Percentiles rank a stretch among this genome's conserved stretches.
phyloP scores from a whole-genome alignment of 2,329 filamentous ascomycete species.

The Microcyclosporella mali region DNA sequence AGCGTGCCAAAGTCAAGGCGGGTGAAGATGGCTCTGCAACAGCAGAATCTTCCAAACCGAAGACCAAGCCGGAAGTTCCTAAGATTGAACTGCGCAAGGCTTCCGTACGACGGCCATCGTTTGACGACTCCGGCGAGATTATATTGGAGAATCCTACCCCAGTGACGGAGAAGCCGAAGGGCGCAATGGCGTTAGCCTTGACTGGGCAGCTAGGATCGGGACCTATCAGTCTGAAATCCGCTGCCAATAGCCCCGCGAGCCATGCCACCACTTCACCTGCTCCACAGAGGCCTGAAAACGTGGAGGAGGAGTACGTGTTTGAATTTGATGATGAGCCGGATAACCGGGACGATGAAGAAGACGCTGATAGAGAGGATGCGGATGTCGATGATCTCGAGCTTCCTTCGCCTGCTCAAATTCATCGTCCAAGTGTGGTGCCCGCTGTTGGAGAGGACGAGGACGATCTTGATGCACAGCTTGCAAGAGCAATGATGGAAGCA shows the following conservation, averaged over 20 bases:
- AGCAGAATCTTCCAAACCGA: slow-evolving; percentile 6
- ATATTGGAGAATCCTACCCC: slow-evolving; percentile 30
- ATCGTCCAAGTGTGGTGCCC: slow-evolving; percentile 21
- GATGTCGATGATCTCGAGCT: slow-evolving; percentile 30
- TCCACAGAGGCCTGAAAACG: slow-evolving; percentile 11
- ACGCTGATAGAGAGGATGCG: slow-evolving; percentile 32
- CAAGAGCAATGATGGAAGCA: slow-evolving; percentile 35
- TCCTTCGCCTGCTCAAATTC: slow-evolving; percentile 24
- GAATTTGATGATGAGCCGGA: slow-evolving; percentile 23
- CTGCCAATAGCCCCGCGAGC: slow-evolving; percentile 35
- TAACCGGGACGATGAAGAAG: slow-evolving; percentile 27
- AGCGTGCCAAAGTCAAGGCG: slow-evolving; percentile 22
- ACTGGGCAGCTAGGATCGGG: slow-evolving; percentile 31
- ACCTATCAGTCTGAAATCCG: slow-evolving; percentile 40
- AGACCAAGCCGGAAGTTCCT: slow-evolving; percentile 16
- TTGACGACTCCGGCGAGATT: slow-evolving; percentile 30
- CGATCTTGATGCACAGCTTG: slow-evolving; percentile 39
- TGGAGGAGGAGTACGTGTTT: slow-evolving; percentile 24
- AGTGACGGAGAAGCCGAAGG: slow-evolving; percentile 22
- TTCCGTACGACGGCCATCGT: slow-evolving; percentile 20
- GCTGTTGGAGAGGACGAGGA: slow-evolving; percentile 35
- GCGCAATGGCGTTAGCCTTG: slow-evolving; percentile 25
- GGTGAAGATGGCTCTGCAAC: slow-evolving; percentile 10
- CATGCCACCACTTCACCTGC: slow-evolving; percentile 21
- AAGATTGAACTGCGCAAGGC: slow-evolving; percentile 26